Evolutionary conservation across 2,329 filamentous ascomycete species (phyloP), one percentile per base, ranked within the genome.

Genomic region (Fusarium kyushuense): DNA sequence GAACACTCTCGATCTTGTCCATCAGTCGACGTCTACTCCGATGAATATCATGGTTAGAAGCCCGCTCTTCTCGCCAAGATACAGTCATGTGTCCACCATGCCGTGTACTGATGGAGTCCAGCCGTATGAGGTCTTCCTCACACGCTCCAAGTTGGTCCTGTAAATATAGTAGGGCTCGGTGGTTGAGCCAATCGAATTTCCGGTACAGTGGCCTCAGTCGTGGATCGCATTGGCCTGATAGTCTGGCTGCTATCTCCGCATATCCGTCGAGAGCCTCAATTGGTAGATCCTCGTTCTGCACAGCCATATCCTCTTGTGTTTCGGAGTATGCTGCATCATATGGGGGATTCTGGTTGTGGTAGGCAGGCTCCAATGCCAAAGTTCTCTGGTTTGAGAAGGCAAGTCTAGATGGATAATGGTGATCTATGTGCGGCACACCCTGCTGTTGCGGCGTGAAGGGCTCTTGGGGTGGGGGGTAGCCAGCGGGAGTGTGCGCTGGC

Each of bases 121-220:
- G 79, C 0, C 84, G 82, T 19, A 87, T 86, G 1, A 97, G 84
- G 58, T 94, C 89, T 72, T 93, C 90, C 78, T 97, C 94, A 36
- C 97, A 82, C 72, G 95, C 91, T 30, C 85, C 84, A 19, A 97
- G 87, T 76, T 97, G 93, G 74, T 97, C 93, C 77, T 97, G 94
- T 17, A 97, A 83, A 65, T 96, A 90, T 1, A 97, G 83, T 4
- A 97, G 81, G 4, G 97, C 81, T 4, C 94, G 89, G 76, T 97
- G 93, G 72, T 96, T 94, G 19, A 97, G 81, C 13, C 88, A 85
- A 75, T 92, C 90, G 74, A 97, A 97, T 58, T 90, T 90, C 42
- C 94, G 88, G 77, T 97, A 97, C 60, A 97, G 86, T 1, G 93
- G 92, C 45, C 75, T 79, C 32, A 84, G 72, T 1, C 67, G 65